Base-by-base conservation (phyloP, 805 yeast genomes). In the Sungouiella thailandica region DNA sequence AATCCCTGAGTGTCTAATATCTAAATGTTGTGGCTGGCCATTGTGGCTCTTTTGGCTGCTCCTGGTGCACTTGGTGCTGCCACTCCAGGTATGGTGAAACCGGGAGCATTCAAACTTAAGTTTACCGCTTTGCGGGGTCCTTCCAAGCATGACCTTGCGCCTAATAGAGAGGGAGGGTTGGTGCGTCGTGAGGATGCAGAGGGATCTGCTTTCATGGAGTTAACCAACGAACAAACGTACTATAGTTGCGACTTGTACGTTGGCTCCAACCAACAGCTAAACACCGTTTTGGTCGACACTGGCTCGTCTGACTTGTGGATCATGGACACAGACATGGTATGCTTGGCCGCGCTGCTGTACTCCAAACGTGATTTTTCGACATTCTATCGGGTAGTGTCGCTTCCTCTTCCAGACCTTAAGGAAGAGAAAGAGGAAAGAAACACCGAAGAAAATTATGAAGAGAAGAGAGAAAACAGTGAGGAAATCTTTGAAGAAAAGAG, bases 301-400 rank as follows among this genome's bases (percentile, higher is more conserved):
- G 71, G 70, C 3, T 61, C 69, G 5, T 58, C 68, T 7, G 71
- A 65, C 42, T 51, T 65, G 34, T 65, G 71, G 71, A 52, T 65
- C 24, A 60, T 61, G 63, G 42, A 62, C 17, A 23, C 8, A 11
- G 23, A 23, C 17, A 20, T 29, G n/a, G 25, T 7, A 7, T 29
- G 32, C 16, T 9, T 7, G 19, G 5, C 16, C 4, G 10, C 15
- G 17, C 14, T 19, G 19, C 25, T 29, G 24, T 3, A 10, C 31
- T 19, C 22, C 22, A 19, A 19, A 19, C 7, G 22, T 7, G 22
- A 19, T 9, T 19, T 7, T 7, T 7, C 22, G 8, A 7, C 22
- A 9, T 9, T 19, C 9, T 19, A 7, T 9, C 22, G 22, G 8
- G 22, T 19, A 9, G 9, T 19, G 8, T n/a, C n/a, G n/a, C n/a